Evolutionary conservation across 495 filamentous ascomycete genomes (phyloP), one percentile per base, ranked within the genome.

Genomic region (Oleoguttula mirabilis): DNA sequence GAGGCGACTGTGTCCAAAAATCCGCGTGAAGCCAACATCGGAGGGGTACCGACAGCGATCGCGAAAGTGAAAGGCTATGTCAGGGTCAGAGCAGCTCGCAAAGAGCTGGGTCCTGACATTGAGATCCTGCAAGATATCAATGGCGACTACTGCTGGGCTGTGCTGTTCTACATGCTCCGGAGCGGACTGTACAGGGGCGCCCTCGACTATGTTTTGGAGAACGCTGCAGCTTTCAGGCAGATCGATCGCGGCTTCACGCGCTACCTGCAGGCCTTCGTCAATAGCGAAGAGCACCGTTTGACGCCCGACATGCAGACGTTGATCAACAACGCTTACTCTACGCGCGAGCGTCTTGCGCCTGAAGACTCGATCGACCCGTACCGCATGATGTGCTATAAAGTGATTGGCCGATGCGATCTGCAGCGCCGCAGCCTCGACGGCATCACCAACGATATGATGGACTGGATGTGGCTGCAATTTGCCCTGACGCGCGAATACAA

Each of bases 401-500:
- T 99, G 41, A 80, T 96, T 52, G 90, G 90, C 34, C 85, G 90
- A 23, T 94, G 88, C 63, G 90, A 96, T 52, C 71, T 99, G 15
- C 69, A 63, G 45, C 79, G 80, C 37, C 75, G 87, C 48, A 83
- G 71, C 42, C 68, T 95, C 10, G 83, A 92, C n/a, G 73, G 75
- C 35, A 69, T 96, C 14, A 79, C 74, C 41, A 80, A 80, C 42
- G 80, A 76, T 19, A 77, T 93, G 34, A 84, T 94, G 51, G 92
- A 96, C 58, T 96, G 86, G 85, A 78, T 92, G 60, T 99, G 90
- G 90, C 63, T 99, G 43, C 90, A 96, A 58, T 85, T 96, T 60
- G 82, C 75, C 51, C 77, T 99, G 32, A 86, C 88, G 12, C 70
- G 92, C 40, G 90, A 99, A 56, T 77, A 80, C 41, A 84, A 84